Conservation (phyloP, 352 stramenopile genomes). For the Phytophthora hibernalis region DNA sequence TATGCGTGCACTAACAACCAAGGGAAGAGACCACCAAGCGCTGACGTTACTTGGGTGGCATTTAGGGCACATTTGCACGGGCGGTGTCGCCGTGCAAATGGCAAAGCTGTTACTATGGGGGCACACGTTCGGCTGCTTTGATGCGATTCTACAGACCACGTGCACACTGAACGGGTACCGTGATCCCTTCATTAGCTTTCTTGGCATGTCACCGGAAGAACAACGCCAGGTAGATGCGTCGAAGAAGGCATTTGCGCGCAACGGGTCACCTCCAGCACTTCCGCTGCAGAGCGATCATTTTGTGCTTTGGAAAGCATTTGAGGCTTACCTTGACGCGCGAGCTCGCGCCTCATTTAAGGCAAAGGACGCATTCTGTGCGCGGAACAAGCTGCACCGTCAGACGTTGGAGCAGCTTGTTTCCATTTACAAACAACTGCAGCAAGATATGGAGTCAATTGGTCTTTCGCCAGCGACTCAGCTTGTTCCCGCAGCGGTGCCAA, state of each 20-base stretch:
- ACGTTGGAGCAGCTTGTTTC: constrained; percentile 72
- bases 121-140: constrained; percentile 73
- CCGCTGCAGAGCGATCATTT: constrained; percentile 77
- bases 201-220: constrained; percentile 72
- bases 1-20: constrained; percentile 74
- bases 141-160: constrained; percentile 66
- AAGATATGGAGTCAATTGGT: constrained; percentile 64
- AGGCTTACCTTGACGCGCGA: constrained; percentile 58
- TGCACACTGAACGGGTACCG: constrained; percentile 80
- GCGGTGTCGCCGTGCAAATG: constrained; percentile 74
- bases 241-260: constrained; percentile 61
- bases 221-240: constrained; percentile 59
- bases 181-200: constrained; percentile 77
- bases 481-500: constrained; percentile 15
- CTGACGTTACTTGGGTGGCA: constrained; percentile 83
- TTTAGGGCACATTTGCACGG: constrained; percentile 70
- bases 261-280: constrained; percentile 44
- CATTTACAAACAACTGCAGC: constrained; percentile 72
- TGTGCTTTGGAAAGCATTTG: constrained; percentile 69
- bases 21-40: constrained; percentile 16
- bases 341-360: constrained; percentile 46
- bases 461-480: constrained; percentile 61
- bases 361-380: constrained; percentile 60
- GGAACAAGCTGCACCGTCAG: constrained; percentile 67
- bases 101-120: constrained; percentile 77